A percentile compares a stretch with the other conserved stretches of the same genome.
Evolutionary conservation across 768 basidiomycete species (phyloP).

Genomic region (Daedalea quercina): DNA sequence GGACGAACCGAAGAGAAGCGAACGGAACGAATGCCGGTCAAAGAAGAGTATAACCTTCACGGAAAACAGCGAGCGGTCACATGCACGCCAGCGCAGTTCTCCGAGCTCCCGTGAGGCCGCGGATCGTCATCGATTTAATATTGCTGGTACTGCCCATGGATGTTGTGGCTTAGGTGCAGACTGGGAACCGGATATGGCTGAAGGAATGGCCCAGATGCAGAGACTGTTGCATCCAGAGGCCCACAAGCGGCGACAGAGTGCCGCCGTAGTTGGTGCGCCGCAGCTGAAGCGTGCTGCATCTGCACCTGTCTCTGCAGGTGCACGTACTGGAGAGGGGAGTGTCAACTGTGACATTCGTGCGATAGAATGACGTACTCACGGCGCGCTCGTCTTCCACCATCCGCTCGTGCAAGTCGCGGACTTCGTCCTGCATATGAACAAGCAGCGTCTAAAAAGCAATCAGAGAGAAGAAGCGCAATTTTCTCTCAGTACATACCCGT

Average conservation of each 20-base stretch:
- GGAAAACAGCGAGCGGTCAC: too few relatives aligned
- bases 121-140: background rate
- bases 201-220: background rate
- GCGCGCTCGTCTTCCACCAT: constrained; percentile 49
- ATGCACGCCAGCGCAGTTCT: too few relatives aligned
- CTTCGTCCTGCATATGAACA: constrained; percentile 60
- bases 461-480: background rate
- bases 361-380: constrained; percentile 28
- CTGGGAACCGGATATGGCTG: background rate
- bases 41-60: too few relatives aligned
- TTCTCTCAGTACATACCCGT: constrained; percentile 48
- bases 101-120: too few relatives aligned
- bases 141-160: background rate
- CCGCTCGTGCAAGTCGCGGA: constrained; percentile 41
- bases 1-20: too few relatives aligned
- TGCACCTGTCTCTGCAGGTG: constrained; percentile 10
- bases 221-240: background rate
- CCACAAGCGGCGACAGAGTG: background rate
- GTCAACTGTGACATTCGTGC: background rate
- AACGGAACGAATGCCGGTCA: too few relatives aligned
- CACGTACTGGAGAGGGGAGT: constrained; percentile 7
- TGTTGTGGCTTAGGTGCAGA: background rate
- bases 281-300: constrained; percentile 3
- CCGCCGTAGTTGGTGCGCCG: background rate
- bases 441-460: constrained; percentile 45